These are phyloP conservation scores for Bidens hawaiensis DNA, from an alignment of 140 eudicot species.

Conservation along the genomic window DNA sequence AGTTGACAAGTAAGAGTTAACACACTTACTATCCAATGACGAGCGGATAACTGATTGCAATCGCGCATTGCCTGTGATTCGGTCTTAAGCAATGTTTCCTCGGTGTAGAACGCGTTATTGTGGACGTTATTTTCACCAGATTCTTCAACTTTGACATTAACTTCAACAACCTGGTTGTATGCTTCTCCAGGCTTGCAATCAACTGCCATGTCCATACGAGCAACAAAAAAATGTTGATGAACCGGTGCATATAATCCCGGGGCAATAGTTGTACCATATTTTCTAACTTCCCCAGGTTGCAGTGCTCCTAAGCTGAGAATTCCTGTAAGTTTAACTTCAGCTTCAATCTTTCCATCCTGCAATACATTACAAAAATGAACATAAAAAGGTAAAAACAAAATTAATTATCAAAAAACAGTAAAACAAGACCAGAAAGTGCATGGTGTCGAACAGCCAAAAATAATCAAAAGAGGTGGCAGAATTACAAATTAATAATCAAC, in stretches of 20 bases:
- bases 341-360: conserved; percentile 97
- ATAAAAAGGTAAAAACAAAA: neutral
- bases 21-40: conserved; percentile 93
- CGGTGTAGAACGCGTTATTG: conserved; percentile 87
- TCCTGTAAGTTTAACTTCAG: conserved; percentile 97
- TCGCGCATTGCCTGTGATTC: conserved; percentile 89
- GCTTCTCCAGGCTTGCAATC: conserved; percentile 96
- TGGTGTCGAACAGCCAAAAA: conserved; percentile 1
- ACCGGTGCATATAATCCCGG: conserved; percentile 98
- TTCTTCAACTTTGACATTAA: conserved; percentile 83
- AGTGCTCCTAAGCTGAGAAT: conserved; percentile 91
- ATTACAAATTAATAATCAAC: neutral
- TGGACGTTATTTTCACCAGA: conserved; percentile 80
- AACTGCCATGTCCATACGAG: conserved; percentile 94
- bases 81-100: conserved; percentile 77
- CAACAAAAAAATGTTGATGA: conserved; percentile 89
- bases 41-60: conserved; percentile 76
- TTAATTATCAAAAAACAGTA: neutral
- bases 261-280: conserved; percentile 88
- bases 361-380: conserved; percentile 7
- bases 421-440: conserved; percentile 1
- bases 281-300: conserved; percentile 77
- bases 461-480: neutral
- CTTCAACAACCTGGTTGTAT: conserved; percentile 92
- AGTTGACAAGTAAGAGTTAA: neutral